Percentiles rank a stretch among this genome's conserved stretches.
Evolutionary conservation across 768 basidiomycete species (phyloP).

Genomic region (Coprinopsis marcescibilis): DNA sequence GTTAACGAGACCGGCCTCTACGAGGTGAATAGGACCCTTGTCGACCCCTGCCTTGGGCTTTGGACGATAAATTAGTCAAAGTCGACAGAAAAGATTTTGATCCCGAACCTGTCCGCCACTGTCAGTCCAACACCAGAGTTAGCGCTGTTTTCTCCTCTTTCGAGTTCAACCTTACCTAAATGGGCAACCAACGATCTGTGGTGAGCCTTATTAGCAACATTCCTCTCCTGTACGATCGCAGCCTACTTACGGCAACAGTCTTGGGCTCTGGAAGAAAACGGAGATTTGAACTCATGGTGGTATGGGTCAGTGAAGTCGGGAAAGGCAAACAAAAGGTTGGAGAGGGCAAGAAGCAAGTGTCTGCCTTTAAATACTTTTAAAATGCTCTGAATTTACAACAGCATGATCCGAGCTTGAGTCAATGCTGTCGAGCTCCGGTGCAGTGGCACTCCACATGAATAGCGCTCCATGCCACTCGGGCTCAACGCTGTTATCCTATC

Average conservation of each 20-base stretch:
- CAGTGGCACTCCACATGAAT: too few relatives aligned
- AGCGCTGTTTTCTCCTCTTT: constrained; percentile 4
- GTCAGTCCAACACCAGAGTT: constrained; percentile 11
- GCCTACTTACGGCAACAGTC: constrained; percentile 67
- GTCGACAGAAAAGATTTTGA: neutral
- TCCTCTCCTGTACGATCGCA: neutral
- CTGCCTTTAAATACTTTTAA: too few relatives aligned
- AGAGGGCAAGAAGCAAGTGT: too few relatives aligned
- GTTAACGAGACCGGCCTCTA: constrained; percentile 76
- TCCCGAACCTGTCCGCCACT: constrained; percentile 63
- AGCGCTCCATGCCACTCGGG: too few relatives aligned
- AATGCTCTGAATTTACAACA: too few relatives aligned
- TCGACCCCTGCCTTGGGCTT: constrained; percentile 81
- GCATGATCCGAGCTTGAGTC: neutral
- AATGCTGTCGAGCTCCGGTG: neutral
- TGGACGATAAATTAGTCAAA: constrained; percentile 11
- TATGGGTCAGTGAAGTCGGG: neutral
- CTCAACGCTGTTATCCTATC: neutral
- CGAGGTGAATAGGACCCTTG: constrained; percentile 81
- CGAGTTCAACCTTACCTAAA: constrained; percentile 63
- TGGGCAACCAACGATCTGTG: constrained; percentile 88
- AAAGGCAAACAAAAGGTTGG: neutral
- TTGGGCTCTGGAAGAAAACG: constrained; percentile 62
- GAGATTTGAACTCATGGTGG: constrained; percentile 25
- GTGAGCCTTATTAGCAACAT: constrained; percentile 10